phyloP scores from a whole-genome alignment of 345 rosid genomes.

The Rhodamnia argentea region DNA sequence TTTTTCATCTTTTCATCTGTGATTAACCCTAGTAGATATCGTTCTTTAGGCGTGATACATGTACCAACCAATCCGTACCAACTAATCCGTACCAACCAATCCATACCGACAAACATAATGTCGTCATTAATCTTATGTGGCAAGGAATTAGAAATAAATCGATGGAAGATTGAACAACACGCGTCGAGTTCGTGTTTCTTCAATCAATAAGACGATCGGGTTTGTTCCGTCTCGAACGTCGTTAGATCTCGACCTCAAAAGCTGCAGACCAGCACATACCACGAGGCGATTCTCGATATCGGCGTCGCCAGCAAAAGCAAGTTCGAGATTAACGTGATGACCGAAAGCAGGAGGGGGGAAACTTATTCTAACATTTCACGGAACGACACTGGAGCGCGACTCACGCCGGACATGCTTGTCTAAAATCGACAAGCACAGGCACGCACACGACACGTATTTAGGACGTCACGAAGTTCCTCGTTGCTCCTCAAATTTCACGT shows the following conservation, averaged over 20 bases:
- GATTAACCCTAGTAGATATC: neutral
- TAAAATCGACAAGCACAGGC: neutral
- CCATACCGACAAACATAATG: neutral
- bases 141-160: neutral
- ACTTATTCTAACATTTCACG: neutral
- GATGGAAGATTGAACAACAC: neutral
- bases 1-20: neutral
- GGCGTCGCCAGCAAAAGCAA: neutral
- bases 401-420: neutral
- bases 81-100: neutral
- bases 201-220: too few relatives aligned
- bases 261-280: neutral
- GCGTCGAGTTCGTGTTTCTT: neutral
- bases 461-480: neutral
- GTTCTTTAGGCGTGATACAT: neutral
- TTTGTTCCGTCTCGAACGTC: neutral
- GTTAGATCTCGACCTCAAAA: neutral
- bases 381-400: neutral
- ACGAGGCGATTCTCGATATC: neutral
- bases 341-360: neutral
- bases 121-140: neutral
- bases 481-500: neutral
- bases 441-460: neutral
- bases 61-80: neutral
- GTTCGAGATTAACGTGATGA: neutral